Conservation (phyloP, 176 grass and related monocot genomes). For the Oropetium thomaeum region DNA sequence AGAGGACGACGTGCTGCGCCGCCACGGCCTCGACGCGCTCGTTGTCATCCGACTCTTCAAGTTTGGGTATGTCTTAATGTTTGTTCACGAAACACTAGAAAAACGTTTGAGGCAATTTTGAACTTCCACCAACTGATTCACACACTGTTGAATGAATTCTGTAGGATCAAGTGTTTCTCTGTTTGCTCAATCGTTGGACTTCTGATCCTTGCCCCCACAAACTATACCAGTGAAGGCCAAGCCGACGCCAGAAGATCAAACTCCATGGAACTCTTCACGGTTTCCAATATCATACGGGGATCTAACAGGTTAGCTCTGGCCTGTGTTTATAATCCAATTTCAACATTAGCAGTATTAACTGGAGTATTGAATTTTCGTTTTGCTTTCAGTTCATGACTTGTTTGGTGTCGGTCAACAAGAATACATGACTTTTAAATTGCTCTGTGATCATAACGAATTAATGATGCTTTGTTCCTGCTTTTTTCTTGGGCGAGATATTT, state of each 20-base stretch:
- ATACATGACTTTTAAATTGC: background rate
- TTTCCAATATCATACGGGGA: slow-evolving; percentile 59
- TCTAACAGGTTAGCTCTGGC: slow-evolving; percentile 54
- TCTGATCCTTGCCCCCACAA: slow-evolving; percentile 65
- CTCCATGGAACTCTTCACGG: slow-evolving; percentile 77
- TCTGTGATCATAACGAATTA: background rate
- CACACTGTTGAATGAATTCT: background rate
- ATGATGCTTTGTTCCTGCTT: background rate
- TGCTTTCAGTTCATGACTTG: background rate
- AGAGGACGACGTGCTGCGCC: slow-evolving; percentile 60
- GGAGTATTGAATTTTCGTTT: background rate
- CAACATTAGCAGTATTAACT: background rate
- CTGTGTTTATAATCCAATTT: background rate
- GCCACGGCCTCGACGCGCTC: slow-evolving; percentile 73
- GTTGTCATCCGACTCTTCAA: slow-evolving; percentile 79
- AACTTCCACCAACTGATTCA: background rate
- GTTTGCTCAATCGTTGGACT: slow-evolving; percentile 73
- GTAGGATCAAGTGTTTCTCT: slow-evolving; percentile 70
- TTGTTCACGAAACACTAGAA: background rate
- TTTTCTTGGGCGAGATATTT: no score
- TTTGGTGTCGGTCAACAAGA: background rate
- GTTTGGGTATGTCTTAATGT: slow-evolving; percentile 41
- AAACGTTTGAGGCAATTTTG: background rate
- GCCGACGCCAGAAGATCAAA: slow-evolving; percentile 32
- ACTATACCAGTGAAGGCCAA: slow-evolving; percentile 49